These are phyloP conservation scores for Blastomyces silverae DNA, from an alignment of 2,329 filamentous ascomycete species.

Conservation along the genomic window DNA sequence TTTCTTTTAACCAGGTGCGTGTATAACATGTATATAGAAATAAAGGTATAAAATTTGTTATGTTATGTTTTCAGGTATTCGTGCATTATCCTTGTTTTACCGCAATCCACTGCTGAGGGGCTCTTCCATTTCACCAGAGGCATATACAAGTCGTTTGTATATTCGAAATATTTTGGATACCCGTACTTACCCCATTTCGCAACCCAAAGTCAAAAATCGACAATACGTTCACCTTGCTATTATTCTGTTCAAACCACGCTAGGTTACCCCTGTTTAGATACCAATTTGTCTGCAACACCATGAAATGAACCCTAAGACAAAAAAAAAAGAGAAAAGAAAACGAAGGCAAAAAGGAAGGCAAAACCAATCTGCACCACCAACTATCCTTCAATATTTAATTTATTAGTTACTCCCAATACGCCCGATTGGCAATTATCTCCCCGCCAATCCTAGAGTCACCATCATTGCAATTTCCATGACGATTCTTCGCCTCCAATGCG, in stretches of 20 bases:
- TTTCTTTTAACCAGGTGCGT: neutral
- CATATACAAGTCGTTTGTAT: too few relatives aligned
- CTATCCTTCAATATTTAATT: neutral
- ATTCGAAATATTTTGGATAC: neutral
- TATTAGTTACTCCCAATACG: conserved; percentile 5
- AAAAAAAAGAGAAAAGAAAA: neutral
- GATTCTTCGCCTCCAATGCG: neutral
- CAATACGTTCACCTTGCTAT: neutral
- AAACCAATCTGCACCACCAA: neutral
- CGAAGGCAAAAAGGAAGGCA: neutral
- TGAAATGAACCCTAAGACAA: neutral
- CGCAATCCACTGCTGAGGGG: neutral
- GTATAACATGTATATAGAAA: neutral
- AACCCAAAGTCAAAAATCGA: neutral
- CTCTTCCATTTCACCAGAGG: neutral
- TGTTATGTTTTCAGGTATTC: neutral
- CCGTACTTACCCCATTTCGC: neutral
- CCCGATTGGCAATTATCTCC: neutral
- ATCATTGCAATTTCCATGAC: neutral
- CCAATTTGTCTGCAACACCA: neutral
- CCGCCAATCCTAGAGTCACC: neutral
- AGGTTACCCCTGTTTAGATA: neutral
- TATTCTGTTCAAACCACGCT: neutral
- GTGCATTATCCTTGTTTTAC: neutral
- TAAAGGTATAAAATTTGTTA: neutral